Evolutionary conservation across 441 rosid genomes (phyloP), one percentile per base, ranked within the genome.

Genomic region (Raphanus hybrid): DNA sequence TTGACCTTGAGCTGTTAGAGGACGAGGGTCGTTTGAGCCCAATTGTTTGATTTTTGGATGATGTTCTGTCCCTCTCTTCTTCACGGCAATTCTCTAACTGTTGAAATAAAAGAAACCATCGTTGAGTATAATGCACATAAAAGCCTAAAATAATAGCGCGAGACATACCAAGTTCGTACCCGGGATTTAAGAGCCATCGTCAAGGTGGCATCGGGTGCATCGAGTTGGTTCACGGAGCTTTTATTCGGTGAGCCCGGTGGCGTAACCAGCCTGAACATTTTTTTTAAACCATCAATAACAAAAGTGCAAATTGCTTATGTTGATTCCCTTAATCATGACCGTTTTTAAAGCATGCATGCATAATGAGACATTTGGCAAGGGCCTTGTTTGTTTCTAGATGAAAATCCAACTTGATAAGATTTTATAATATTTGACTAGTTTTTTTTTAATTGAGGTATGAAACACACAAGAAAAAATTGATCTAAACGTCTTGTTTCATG

Each of bases 191-290:
- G 81, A 59, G 81, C 84, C 78, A 84, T 79, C 55, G 55, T 48
- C 37, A 85, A 85, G 75, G 82, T 84, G 69, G 82, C 86, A 78
- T 77, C 77, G n/a, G 85, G 20, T 79, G 78, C 67, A 76, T 84
- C 81, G 60, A 80, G 73, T 75, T 82, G 86, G 69, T 80, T 79
- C 82, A 62, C 71, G 27, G 61, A 55, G 58, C 62, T 67, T 76
- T 75, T 89, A 73, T 62, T 85, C 3, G 97, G 97, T 20, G 95
- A 88, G 45, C 83, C 87, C 12, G 98, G 98, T 52, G 98, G 97
- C 65, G 97, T 87, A 70, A 93, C 87, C 69, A 93, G 92, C 98
- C 96, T 93, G 85, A 52, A 80, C 66, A 45, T 70, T 67, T 18
- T 23, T 58, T 71, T 6, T 14, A 50, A n/a, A 11, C 34, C 39